These are phyloP conservation scores for Suhomyces kunorum DNA, from an alignment of 1,139 yeast species.

Conservation along the genomic window DNA sequence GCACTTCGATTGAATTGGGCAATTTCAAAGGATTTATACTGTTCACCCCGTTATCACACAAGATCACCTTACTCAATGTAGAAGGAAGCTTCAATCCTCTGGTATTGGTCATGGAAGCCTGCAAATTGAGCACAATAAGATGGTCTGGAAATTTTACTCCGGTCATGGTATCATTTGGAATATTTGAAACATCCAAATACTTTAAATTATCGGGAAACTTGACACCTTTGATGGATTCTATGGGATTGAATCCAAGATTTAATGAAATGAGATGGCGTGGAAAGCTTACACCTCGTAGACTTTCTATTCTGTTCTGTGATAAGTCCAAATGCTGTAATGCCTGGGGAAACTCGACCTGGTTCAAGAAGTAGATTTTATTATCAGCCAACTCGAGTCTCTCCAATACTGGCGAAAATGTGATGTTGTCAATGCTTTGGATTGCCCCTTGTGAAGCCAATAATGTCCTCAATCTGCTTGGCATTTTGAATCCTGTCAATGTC, in stretches of 20 bases:
- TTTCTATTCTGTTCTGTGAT: slow-evolving; percentile 46
- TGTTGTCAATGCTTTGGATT: slow-evolving; percentile 39
- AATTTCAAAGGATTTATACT: slow-evolving; percentile 49
- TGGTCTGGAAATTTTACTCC: slow-evolving; percentile 50
- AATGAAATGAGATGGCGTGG: slow-evolving; percentile 36
- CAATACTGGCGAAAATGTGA: slow-evolving; percentile 36
- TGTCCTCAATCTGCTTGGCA: slow-evolving; percentile 37
- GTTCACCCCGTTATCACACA: slow-evolving; percentile 47
- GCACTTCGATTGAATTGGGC: slow-evolving; percentile 41
- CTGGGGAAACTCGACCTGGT: slow-evolving; percentile 43
- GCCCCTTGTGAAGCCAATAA: slow-evolving; percentile 40
- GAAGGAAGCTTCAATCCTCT: slow-evolving; percentile 47
- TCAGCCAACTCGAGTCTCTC: slow-evolving; percentile 38
- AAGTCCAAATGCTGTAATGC: slow-evolving; percentile 35
- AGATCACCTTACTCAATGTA: slow-evolving; percentile 31
- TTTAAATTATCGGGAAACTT: slow-evolving; percentile 42
- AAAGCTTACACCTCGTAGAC: slow-evolving; percentile 40
- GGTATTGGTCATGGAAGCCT: slow-evolving; percentile 49
- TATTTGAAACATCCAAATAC: slow-evolving; percentile 42
- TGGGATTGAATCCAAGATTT: slow-evolving; percentile 43
- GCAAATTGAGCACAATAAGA: slow-evolving; percentile 39
- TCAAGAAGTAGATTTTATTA: slow-evolving; percentile 44
- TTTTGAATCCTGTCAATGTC: slow-evolving; percentile 43
- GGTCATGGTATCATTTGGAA: slow-evolving; percentile 52
- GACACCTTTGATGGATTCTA: slow-evolving; percentile 45